Evolutionary conservation across 2,329 filamentous ascomycete genomes (phyloP), one percentile per base, ranked within the genome.

Genomic region (Coniochaeta prunicola): DNA sequence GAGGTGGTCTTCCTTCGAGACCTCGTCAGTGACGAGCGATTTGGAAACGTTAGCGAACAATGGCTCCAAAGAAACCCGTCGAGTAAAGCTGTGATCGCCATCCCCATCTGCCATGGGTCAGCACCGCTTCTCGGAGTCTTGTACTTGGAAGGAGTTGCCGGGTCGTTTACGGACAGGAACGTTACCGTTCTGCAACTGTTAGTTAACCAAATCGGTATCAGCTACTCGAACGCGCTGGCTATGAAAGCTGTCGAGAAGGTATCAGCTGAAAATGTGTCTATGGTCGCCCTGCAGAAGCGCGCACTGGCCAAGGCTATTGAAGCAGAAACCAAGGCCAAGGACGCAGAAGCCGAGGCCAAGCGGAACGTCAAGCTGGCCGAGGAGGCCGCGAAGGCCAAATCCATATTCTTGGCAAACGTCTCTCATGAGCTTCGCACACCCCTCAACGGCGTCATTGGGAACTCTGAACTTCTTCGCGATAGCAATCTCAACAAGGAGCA

Each of bases 361-460:
- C 83, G 87, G 61, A 91, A 91, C 69, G 89, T 92, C 69, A 88
- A 90, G 72, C 80, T 92, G 40, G 91, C 91, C 17, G 89, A 93
- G 69, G 90, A 93, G 70, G 90, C 90, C 12, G 89, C 89, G 24
- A 91, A 89, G 71, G 90, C 89, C 40, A 93, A 93, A 70, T 89
- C 86, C 2, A 90, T 92, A 59, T 93, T 93, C 73, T 76, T 90
- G 50, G 87, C 88, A 42, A 90, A 90, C 63, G 90, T 93, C 64
- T 91, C 88, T 2, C 90, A 93, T 71, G 90, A 93, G 72, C 75
- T 93, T 59, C 85, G 89, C 53, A 92, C 89, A 1, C 91, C 91
- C 0, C 86, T 96, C 56, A 92, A 93, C 59, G 91, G 91, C 31
- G 90, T 96, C 9, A 92, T 96, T 66, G 91, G 91, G 53, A 96